Conservation (phyloP, 2,329 filamentous ascomycete species). For the Esteya vermicola region DNA sequence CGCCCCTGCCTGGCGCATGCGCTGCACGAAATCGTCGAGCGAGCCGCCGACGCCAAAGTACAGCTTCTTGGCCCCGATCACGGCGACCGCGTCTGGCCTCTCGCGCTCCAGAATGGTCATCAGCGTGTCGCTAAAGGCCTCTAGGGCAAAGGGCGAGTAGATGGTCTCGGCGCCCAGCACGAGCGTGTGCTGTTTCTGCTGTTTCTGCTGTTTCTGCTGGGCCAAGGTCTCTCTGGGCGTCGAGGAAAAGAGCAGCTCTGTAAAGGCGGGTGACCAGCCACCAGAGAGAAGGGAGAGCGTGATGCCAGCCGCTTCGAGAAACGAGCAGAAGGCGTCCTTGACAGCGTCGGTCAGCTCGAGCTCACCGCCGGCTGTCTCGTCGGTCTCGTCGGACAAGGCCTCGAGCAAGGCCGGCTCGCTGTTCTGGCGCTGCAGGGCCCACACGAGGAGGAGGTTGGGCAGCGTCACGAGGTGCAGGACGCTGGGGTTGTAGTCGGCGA, state of each 20-base stretch:
- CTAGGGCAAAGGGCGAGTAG: slow-evolving; percentile 60
- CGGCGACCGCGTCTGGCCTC: slow-evolving; percentile 33
- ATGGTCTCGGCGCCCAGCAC: slow-evolving; percentile 71
- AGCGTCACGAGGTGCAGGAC: slow-evolving; percentile 67
- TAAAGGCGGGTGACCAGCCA: slow-evolving; percentile 55
- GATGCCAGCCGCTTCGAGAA: slow-evolving; percentile 36
- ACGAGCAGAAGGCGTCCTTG: slow-evolving; percentile 40
- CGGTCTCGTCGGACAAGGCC: slow-evolving; percentile 45
- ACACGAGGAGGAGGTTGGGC: slow-evolving; percentile 63
- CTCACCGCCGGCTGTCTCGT: slow-evolving; percentile 41
- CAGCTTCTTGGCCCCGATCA: slow-evolving; percentile 63
- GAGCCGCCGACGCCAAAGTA: slow-evolving; percentile 81
- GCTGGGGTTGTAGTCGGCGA: slow-evolving; percentile 69
- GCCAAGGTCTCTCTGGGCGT: no score
- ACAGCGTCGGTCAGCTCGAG: slow-evolving; percentile 48
- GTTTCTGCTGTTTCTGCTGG: no score
- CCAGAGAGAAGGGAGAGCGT: slow-evolving; percentile 57
- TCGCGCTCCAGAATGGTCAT: slow-evolving; percentile 38
- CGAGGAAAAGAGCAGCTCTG: slow-evolving; percentile 45
- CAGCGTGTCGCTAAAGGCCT: slow-evolving; percentile 54
- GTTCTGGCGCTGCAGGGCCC: slow-evolving; percentile 34
- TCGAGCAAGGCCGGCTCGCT: slow-evolving; percentile 19
- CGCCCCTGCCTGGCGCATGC: slow-evolving; percentile 32
- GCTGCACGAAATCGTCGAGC: slow-evolving; percentile 56
- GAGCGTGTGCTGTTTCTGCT: no score